Conservation (phyloP, 1,284 basidiomycete species). For the Leccinum fuscescens region DNA sequence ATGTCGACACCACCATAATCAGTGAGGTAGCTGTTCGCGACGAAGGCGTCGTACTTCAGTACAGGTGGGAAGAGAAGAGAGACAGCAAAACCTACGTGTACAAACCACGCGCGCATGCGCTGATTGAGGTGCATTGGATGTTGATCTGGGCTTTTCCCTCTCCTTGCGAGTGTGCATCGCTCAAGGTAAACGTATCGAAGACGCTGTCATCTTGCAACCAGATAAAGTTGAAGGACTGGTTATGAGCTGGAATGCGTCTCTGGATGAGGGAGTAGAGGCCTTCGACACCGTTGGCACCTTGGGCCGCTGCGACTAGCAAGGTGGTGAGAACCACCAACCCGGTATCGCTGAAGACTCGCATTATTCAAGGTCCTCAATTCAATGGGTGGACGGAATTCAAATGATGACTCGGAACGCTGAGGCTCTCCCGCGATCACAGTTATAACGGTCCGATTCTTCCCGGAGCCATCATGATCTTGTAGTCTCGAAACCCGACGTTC, state of each 20-base stretch:
- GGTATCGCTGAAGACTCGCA: background rate
- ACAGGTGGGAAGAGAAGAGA: background rate
- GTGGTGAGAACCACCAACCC: background rate
- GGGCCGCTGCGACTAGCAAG: background rate
- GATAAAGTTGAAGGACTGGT: conserved; percentile 21
- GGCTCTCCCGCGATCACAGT: background rate
- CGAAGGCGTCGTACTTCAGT: background rate
- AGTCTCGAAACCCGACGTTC: no score
- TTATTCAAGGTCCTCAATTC: background rate
- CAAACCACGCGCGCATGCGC: conserved; percentile 13
- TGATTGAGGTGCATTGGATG: conserved; percentile 26
- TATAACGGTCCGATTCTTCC: background rate
- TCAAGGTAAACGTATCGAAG: conserved; percentile 28
- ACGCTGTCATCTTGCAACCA: conserved; percentile 7
- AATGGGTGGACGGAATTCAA: background rate
- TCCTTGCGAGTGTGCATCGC: conserved; percentile 11
- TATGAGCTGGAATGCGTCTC: conserved; percentile 27
- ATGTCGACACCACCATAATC: conserved; percentile 40
- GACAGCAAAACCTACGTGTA: background rate
- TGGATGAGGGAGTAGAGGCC: conserved; percentile 25
- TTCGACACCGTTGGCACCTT: background rate
- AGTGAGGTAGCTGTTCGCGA: conserved; percentile 36
- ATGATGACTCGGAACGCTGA: background rate
- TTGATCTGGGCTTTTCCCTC: conserved; percentile 9
- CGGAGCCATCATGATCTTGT: no score